Evolutionary conservation across 768 basidiomycete genomes (phyloP).

Genomic region (Royoungia palumana): DNA sequence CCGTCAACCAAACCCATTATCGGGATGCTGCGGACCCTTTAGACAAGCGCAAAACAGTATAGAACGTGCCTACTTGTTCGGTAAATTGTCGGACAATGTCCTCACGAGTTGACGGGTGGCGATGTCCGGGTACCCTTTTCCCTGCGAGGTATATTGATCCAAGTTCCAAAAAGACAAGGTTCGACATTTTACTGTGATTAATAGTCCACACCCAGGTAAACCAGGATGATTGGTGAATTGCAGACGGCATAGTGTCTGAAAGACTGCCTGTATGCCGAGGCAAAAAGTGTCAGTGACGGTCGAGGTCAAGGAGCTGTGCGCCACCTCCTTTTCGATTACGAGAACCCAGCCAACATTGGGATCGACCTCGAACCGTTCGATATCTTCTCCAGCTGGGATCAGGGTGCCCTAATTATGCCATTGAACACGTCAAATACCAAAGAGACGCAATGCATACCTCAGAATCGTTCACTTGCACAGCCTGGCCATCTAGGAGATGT

Average conservation of each 20-base stretch:
- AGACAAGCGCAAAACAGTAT: neutral
- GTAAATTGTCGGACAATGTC: slow-evolving; percentile 64
- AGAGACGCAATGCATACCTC: slow-evolving; percentile 43
- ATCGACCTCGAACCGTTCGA: slow-evolving; percentile 57
- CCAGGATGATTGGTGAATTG: slow-evolving; percentile 46
- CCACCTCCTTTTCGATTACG: slow-evolving; percentile 91
- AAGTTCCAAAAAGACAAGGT: neutral
- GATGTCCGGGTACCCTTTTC: slow-evolving; percentile 96
- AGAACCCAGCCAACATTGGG: slow-evolving; percentile 70
- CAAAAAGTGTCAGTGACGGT: slow-evolving; percentile 1
- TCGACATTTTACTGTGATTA: slow-evolving; percentile 63
- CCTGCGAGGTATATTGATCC: slow-evolving; percentile 45
- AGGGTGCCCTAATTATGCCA: slow-evolving; percentile 55
- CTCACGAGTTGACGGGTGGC: slow-evolving; percentile 84
- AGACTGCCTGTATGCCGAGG: slow-evolving; percentile 68
- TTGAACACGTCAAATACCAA: neutral
- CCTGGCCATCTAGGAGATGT: slow-evolving; percentile 53
- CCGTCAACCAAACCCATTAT: slow-evolving; percentile 82
- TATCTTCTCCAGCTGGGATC: slow-evolving; percentile 75
- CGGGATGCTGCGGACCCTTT: slow-evolving; percentile 52
- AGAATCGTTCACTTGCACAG: slow-evolving; percentile 47
- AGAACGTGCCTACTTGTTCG: slow-evolving; percentile 45
- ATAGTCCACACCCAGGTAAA: slow-evolving; percentile 62
- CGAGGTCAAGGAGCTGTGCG: slow-evolving; percentile 2
- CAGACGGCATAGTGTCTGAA: slow-evolving; percentile 74